These are phyloP conservation scores for Rosa chinensis DNA, from an alignment of 306 rosid genomes.

Conservation along the genomic window DNA sequence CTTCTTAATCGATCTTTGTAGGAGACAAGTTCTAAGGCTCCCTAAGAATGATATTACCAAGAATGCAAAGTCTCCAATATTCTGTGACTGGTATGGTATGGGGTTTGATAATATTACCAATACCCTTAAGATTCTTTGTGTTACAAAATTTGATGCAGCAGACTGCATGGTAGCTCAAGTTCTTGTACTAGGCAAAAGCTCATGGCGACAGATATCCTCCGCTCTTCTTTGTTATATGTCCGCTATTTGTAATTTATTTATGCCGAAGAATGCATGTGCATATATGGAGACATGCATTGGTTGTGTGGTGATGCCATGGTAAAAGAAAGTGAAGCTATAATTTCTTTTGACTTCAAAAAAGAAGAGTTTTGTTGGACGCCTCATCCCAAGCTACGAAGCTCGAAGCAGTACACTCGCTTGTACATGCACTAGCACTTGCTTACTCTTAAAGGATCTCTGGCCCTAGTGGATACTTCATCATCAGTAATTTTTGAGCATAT, in stretches of 20 bases:
- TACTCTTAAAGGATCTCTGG: background rate
- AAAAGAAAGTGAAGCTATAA: background rate
- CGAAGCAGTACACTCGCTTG: too few relatives aligned
- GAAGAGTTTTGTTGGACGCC: background rate
- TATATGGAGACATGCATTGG: conserved; percentile 2
- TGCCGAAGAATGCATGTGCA: background rate
- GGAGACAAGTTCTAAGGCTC: background rate
- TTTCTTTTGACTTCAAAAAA: background rate
- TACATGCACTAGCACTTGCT: background rate
- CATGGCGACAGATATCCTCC: background rate
- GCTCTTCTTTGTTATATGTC: background rate
- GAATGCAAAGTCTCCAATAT: background rate
- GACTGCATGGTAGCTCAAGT: background rate
- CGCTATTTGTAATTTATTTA: too few relatives aligned
- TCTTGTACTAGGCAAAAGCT: background rate
- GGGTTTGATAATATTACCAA: background rate
- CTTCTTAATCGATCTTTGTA: background rate
- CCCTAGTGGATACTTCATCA: background rate
- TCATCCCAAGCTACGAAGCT: background rate
- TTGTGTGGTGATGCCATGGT: background rate
- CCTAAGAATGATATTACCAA: background rate
- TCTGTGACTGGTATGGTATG: background rate
- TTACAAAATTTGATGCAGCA: too few relatives aligned
- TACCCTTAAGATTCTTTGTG: background rate
- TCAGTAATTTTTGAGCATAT: too few relatives aligned